These are phyloP conservation scores for Candida tallmaniae DNA, from an alignment of 805 yeast genomes.

Conservation along the genomic window DNA sequence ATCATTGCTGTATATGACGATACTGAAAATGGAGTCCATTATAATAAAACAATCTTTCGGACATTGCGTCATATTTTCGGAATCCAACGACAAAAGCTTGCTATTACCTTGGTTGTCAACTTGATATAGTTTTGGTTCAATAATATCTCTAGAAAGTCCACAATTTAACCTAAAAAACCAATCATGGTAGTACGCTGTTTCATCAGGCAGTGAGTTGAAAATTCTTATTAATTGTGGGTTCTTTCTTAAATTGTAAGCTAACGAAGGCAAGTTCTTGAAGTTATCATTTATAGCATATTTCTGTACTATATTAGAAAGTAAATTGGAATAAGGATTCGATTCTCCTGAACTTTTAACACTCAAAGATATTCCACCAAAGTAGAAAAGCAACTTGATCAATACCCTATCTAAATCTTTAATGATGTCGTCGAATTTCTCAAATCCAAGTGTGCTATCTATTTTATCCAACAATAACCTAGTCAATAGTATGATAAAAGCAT, in stretches of 20 bases:
- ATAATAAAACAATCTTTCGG: conserved; percentile 16
- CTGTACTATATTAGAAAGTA: conserved; percentile 8
- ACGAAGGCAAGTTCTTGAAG: conserved; percentile 25
- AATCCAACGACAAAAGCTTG: conserved; percentile 15
- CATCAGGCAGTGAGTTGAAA: conserved; percentile 43
- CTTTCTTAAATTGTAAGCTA: conserved; percentile 30
- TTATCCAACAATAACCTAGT: conserved; percentile 29
- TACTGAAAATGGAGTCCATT: conserved; percentile 25
- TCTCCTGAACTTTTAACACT: conserved; percentile 1
- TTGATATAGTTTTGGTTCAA: conserved; percentile 27
- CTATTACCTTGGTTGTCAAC: conserved; percentile 2
- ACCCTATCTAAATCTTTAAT: conserved; percentile 22
- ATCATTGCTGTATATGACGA: conserved; percentile 20
- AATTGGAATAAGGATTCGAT: conserved; percentile 19
- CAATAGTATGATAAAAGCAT: conserved; percentile 25
- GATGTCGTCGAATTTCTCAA: conserved; percentile 25
- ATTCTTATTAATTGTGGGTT: conserved; percentile 33
- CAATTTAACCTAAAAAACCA: conserved; percentile 20
- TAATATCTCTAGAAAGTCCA: conserved; percentile 17
- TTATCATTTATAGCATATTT: conserved; percentile 21
- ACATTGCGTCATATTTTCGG: conserved; percentile 11
- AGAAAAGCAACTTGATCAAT: conserved; percentile 20
- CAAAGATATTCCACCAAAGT: conserved; percentile 24
- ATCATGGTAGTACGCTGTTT: conserved; percentile 38
- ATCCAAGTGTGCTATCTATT: conserved; percentile 32